Percentiles rank a stretch among this genome's conserved stretches.
phyloP scores from a whole-genome alignment of 495 filamentous ascomycete species.

The Penicillium parvum region DNA sequence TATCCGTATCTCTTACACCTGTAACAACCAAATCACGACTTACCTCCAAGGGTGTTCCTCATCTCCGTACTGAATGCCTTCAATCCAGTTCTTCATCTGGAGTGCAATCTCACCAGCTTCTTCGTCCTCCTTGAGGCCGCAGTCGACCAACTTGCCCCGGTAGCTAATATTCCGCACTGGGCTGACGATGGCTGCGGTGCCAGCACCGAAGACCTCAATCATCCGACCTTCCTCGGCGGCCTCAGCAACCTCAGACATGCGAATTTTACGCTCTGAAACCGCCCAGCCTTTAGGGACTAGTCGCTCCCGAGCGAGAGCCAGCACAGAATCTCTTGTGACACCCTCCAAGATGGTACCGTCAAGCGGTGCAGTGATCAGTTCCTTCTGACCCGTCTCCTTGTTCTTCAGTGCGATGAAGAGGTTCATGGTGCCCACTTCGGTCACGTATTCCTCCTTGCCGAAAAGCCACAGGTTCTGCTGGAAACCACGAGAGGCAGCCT shows the following conservation, averaged over 20 bases:
- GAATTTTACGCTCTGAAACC: slow-evolving; percentile 81
- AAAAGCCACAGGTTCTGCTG: slow-evolving; percentile 99
- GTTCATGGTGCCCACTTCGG: slow-evolving; percentile 98
- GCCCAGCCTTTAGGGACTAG: slow-evolving; percentile 83
- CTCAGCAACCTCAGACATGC: slow-evolving; percentile 75
- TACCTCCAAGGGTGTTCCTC: slow-evolving; percentile 82
- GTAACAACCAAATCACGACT: slow-evolving; percentile 12
- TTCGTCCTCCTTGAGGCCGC: slow-evolving; percentile 68
- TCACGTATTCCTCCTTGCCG: slow-evolving; percentile 87
- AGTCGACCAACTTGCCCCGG: slow-evolving; percentile 70
- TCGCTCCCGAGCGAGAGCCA: slow-evolving; percentile 76
- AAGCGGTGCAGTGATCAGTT: slow-evolving; percentile 85
- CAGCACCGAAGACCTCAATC: slow-evolving; percentile 87
- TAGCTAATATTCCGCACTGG: slow-evolving; percentile 86
- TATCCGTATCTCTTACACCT: neutral
- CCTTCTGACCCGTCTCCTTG: slow-evolving; percentile 79
- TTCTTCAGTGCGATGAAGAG: slow-evolving; percentile 79
- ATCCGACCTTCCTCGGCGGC: slow-evolving; percentile 80
- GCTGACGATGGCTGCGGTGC: slow-evolving; percentile 72
- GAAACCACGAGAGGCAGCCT: slow-evolving; percentile 84
- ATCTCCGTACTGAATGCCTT: slow-evolving; percentile 89
- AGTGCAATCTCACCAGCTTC: slow-evolving; percentile 83
- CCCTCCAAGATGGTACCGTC: slow-evolving; percentile 97
- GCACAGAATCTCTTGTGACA: slow-evolving; percentile 83
- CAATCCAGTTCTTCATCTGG: slow-evolving; percentile 93